Base-by-base conservation (phyloP, 495 filamentous ascomycete species). In the Hamigera avellanea region DNA sequence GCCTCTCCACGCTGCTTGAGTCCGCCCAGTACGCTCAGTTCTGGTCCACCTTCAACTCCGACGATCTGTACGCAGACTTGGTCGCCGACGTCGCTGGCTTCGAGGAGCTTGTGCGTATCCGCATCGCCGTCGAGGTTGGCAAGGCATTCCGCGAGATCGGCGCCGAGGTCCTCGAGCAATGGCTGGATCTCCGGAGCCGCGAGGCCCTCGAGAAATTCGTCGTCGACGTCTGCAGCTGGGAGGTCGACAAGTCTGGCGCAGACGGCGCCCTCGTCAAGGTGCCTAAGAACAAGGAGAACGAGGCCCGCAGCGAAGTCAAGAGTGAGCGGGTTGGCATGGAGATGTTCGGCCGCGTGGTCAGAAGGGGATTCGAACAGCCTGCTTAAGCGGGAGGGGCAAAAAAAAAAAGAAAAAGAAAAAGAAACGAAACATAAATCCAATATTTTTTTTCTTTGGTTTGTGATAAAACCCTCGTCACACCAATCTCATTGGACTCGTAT, bases 201-300 rank as follows among this genome's bases (percentile, higher is more conserved):
- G 69, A 67, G 36, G 76, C 76, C 28, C 83, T 93, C 16, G 70
- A 80, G 35, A 78, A 81, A 50, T 95, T 95, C 52, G 77, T 89
- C 30, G 61, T 60, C 33, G 83, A 85, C 48, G 81, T 88, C 28
- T 94, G 83, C 49, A 83, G 78, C 49, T 99, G 93, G 93, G 75
- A 74, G 47, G 69, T 95, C 19, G 75, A 80, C 25, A 49, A 49
- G 37, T 36, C 43, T 23, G 41, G 23, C 28, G 29, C 42, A 19
- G 70, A 61, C 29, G 70, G 66, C 9, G 62, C 50, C 23, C 64
- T 76, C 18, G 75, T 89, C 35, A 77, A 76, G 58, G 73, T 89
- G 23, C 91, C 93, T 32, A 67, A 81, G 54, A 99, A 96, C 60
- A 82, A 91, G 60, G 93, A 99, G 71, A 99, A 99, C 61, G 88